Conservation (phyloP, 2,329 filamentous ascomycete species). For the Talaromyces sp. region DNA sequence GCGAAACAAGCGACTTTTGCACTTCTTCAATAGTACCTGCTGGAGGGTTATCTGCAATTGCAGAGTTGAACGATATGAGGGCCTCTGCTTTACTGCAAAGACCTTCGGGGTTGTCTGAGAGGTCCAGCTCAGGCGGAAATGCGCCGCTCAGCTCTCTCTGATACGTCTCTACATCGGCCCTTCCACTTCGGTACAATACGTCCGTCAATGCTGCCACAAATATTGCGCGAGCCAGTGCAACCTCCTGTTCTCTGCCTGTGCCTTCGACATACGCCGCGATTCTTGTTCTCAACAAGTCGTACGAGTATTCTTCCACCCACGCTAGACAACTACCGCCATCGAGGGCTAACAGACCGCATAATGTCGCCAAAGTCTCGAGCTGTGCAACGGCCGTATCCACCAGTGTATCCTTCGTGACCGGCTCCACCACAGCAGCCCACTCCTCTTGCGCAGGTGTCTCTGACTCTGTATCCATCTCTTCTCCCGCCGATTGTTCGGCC, state of each 20-base stretch:
- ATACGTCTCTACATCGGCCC: conserved; percentile 53
- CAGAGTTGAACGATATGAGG: conserved; percentile 52
- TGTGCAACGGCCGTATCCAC: conserved; percentile 67
- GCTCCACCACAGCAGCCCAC: conserved; percentile 65
- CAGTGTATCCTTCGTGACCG: conserved; percentile 61
- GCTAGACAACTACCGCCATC: conserved; percentile 46
- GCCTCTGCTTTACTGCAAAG: conserved; percentile 57
- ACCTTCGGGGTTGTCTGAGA: conserved; percentile 46
- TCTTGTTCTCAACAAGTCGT: conserved; percentile 51
- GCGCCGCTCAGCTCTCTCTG: conserved; percentile 41
- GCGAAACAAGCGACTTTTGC: conserved; percentile 30
- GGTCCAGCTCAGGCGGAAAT: conserved; percentile 39
- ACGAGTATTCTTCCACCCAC: conserved; percentile 58
- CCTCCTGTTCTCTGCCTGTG: conserved; percentile 48
- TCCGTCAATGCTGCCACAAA: conserved; percentile 57
- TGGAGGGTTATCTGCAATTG: conserved; percentile 37
- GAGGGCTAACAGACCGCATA: conserved; percentile 49
- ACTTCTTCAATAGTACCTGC: conserved; percentile 28
- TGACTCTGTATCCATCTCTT: conserved; percentile 19
- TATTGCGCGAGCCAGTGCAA: conserved; percentile 53
- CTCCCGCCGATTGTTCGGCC: not conserved
- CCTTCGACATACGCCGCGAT: conserved; percentile 52
- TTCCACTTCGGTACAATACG: conserved; percentile 52
- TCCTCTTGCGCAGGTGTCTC: conserved; percentile 49
- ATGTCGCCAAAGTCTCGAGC: conserved; percentile 53